Evolutionary conservation across 2,329 filamentous ascomycete species (phyloP).

Genomic region (Diaporthe amygdali): DNA sequence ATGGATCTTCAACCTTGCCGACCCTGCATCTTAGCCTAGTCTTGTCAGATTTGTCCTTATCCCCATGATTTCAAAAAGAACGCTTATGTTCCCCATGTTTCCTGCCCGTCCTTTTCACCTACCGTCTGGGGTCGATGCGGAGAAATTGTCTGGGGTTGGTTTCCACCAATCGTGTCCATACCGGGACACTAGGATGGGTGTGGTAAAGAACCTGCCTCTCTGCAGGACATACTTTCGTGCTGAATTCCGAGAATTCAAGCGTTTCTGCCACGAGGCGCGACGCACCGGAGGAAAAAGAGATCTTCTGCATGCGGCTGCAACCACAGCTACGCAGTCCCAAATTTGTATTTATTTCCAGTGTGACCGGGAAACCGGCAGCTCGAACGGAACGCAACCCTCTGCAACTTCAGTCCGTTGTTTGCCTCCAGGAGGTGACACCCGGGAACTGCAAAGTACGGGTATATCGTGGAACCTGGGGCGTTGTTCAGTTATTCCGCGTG

Average conservation of each 20-base stretch:
- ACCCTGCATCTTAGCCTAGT: background rate
- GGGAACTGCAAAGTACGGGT: background rate
- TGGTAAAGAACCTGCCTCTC: background rate
- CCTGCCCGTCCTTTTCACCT: background rate
- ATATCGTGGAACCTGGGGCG: background rate
- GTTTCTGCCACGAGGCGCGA: background rate
- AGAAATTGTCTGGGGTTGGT: background rate
- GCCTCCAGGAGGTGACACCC: background rate
- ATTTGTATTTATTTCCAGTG: background rate
- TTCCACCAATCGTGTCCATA: conserved; percentile 20
- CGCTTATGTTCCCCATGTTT: background rate
- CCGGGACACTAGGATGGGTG: background rate
- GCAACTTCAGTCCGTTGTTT: background rate
- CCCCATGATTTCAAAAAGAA: background rate
- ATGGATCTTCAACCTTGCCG: background rate
- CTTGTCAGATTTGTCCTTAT: background rate
- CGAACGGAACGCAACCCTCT: background rate
- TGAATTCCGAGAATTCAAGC: background rate
- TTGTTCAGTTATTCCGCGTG: background rate
- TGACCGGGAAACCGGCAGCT: background rate
- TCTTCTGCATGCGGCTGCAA: too few relatives aligned
- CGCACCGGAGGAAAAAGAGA: background rate
- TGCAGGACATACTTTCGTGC: background rate
- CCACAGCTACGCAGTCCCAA: background rate
- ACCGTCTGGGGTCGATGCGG: conserved; percentile 13